Evolutionary conservation across 164 flowering plant species (phyloP), one percentile per base, ranked within the genome.

Genomic region (Annona cherimola): DNA sequence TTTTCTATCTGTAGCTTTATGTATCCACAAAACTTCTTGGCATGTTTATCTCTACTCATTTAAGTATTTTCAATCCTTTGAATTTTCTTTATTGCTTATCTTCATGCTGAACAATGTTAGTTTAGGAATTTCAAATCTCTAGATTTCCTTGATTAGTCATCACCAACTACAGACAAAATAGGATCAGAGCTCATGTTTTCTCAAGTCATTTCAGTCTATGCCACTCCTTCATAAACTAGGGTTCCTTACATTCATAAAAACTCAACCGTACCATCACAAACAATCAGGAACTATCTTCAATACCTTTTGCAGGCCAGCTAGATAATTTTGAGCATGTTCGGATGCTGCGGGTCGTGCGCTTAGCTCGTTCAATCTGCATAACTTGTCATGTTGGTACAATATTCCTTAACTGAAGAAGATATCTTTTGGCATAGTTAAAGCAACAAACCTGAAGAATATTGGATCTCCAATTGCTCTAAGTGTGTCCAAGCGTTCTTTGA

Each of bases 391-490:
- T 50, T 50, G 9, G n/a, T 14, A 2, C 66, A 54, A 74, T 41
- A 67, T 42, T 12, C 8, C 59, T 74, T 11, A 12, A 1, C 45
- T 39, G 11, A 8, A n/a, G 67, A 63, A 50, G n/a, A 19, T 12
- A 65, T n/a, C 43, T 6, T 35, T 69, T 8, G 6, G 20, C 43
- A 20, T 41, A 40, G 1, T 45, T 9, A 4, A 11, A 41, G 42
- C 26, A 70, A 43, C 70, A 42, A 35, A 91, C 99, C 98, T 88
- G 75, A 91, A 88, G 83, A 93, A 96, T 73, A 96, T 87, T 68
- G 99, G 98, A 67, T 89, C 96, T 44, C 95, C 96, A 68, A 84
- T 77, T 73, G 90, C 83, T 82, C 89, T 96, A 64, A 96, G 75
- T 65, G 67, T 79, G 81, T 87, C 83, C 46, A 96, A 83, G 45